Percentiles rank a stretch among this genome's conserved stretches.
Evolutionary conservation across 768 basidiomycete species (phyloP).

Genomic region (Coprinopsis marcescibilis): DNA sequence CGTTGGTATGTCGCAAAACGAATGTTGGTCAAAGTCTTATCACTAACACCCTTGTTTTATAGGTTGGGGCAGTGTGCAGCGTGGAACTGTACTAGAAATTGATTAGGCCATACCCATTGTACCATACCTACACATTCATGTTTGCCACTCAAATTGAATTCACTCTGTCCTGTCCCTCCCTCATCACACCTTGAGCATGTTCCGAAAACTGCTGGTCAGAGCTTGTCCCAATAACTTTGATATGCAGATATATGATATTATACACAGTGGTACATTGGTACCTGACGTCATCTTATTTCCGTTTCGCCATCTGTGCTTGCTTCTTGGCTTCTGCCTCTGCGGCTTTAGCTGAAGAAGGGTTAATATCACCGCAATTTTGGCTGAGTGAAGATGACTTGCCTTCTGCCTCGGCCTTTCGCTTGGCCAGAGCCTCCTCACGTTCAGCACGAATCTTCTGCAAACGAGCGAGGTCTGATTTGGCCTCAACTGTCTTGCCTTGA

Average conservation of each 20-base stretch:
- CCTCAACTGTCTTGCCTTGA: conserved; percentile 86
- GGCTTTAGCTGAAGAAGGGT: conserved; percentile 1
- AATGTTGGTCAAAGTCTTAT: too few relatives aligned
- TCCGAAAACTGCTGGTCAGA: too few relatives aligned
- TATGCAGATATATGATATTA: background rate
- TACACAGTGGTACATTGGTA: background rate
- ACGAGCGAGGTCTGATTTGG: conserved; percentile 82
- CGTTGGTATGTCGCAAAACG: conserved; percentile 59
- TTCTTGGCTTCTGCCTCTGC: conserved; percentile 8
- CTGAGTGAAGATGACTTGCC: conserved; percentile 38
- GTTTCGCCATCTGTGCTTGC: conserved; percentile 1
- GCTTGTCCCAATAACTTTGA: too few relatives aligned
- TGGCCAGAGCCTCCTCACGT: conserved; percentile 82
- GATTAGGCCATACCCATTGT: conserved; percentile 37
- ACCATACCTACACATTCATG: background rate
- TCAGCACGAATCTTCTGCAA: conserved; percentile 83
- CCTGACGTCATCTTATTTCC: background rate
- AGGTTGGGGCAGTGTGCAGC: conserved; percentile 78
- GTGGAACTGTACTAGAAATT: conserved; percentile 77
- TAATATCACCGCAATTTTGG: background rate
- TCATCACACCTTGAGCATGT: too few relatives aligned
- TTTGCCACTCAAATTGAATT: too few relatives aligned
- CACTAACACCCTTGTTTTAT: conserved; percentile 4
- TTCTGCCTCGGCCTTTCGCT: conserved; percentile 84
- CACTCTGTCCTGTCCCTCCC: too few relatives aligned